Evolutionary conservation across 1,139 yeast species (phyloP), one percentile per base, ranked within the genome.

Genomic region (Pichia sp.): DNA sequence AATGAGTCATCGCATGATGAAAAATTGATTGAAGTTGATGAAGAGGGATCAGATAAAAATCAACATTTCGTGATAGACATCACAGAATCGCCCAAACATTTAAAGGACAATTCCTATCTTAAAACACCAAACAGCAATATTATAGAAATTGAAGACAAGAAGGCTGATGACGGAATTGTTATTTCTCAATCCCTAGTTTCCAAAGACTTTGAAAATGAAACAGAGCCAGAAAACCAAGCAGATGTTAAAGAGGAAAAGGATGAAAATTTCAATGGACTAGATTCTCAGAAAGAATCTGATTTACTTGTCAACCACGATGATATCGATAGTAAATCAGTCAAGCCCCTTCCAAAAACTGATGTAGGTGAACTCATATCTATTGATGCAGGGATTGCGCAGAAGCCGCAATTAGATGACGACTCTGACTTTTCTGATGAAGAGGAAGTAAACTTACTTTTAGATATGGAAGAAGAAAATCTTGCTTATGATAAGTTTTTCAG

Each of bases 371-470:
- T 36, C 41, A 36, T 36, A 7, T 36, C 41, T 6, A n/a, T 10
- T n/a, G 16, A 36, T 6, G 16, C n/a, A 19, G 8, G 47, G 29
- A 34, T 23, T 26, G 1, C 32, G 13, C 5, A 36, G 4, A n/a
- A 40, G 8, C n/a, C 16, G 4, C 36, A 54, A 19, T 10, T 13
- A 5, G 52, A 61, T 1, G 66, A 79, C 6, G 87, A 84, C 56
- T 85, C 84, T 61, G 87, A 81, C 57, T 88, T 82, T 67, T 87
- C 84, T 30, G 90, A 87, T 55, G 85, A 83, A 36, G 97, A 92
- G 56, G 96, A 89, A 55, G 83, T 81, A 34, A 78, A 81, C 15
- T 70, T 90, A 2, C 75, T 78, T 2, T 77, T 81, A 45, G 87
- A 84, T 61, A 70, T 92, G 57, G 75, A 75, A 47, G 78, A 78